Conservation (phyloP, 2,329 filamentous ascomycete species). For the Aspergillus ochraceoroseus region DNA sequence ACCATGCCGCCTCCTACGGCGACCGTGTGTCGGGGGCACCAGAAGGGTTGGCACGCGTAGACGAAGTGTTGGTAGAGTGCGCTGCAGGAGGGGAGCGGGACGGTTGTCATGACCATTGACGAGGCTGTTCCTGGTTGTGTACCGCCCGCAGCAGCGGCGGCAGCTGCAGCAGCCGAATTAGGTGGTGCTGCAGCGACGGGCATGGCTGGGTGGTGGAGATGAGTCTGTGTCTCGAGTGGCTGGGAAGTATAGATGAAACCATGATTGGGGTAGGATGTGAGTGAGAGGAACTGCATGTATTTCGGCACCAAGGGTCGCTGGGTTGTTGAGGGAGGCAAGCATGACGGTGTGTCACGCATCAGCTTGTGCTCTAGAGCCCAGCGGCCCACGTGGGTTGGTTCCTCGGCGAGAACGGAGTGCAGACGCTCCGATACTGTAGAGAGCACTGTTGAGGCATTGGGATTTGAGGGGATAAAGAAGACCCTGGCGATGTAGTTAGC, state of each 20-base stretch:
- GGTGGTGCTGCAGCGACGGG: slow-evolving; percentile 8
- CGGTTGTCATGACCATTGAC: slow-evolving; percentile 39
- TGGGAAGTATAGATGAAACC: slow-evolving; percentile 42
- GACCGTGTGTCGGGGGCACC: slow-evolving; percentile 41
- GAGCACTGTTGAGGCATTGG: slow-evolving; percentile 38
- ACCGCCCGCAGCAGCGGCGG: too few relatives aligned
- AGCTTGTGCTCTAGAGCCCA: slow-evolving; percentile 43
- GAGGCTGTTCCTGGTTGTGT: slow-evolving; percentile 6
- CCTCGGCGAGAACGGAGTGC: slow-evolving; percentile 35
- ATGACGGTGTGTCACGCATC: slow-evolving; percentile 42
- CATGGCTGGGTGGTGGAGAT: slow-evolving; percentile 12
- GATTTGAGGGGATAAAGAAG: slow-evolving; percentile 42
- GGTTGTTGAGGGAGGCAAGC: slow-evolving; percentile 34
- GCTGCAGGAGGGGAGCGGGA: slow-evolving; percentile 32
- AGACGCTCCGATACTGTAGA: slow-evolving; percentile 37
- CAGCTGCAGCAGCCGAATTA: slow-evolving; percentile 4
- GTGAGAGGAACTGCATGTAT: slow-evolving; percentile 42
- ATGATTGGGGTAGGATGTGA: slow-evolving; percentile 39
- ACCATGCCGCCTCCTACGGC: slow-evolving; percentile 34
- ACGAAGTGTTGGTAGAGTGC: slow-evolving; percentile 41
- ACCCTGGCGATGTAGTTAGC: slow-evolving; percentile 30
- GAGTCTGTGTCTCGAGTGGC: slow-evolving; percentile 18
- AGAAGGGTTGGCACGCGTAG: slow-evolving; percentile 42
- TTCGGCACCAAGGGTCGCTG: slow-evolving; percentile 31
- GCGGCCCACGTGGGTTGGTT: slow-evolving; percentile 34